Base-by-base conservation (phyloP, 1,284 basidiomycete species). In the Leccinum insolens region DNA sequence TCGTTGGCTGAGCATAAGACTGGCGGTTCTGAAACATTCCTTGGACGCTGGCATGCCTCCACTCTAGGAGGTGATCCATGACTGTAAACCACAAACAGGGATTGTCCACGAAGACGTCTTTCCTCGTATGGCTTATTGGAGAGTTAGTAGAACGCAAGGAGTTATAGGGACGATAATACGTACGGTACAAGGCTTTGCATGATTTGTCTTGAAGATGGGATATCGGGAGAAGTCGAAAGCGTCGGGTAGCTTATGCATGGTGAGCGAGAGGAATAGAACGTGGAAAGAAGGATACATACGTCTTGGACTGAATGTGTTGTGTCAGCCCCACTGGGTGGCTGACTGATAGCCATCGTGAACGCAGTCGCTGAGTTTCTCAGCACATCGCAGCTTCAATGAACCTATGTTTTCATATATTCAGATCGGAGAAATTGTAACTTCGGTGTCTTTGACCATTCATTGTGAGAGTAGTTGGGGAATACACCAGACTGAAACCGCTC, bases 21-120 rank as follows among this genome's bases (percentile, higher is more conserved):
- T 44, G 67, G 75, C 14, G 73, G 73, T 3, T 76, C 74, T 17
- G 75, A 74, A 39, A 68, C 71, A 14, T 77, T 77, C 20, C 72
- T 75, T 7, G 71, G 34, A 22, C 57, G 64, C 6, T 37, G n/a
- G 58, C 8, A 39, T 5, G n/a, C 8, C 8, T 65, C 58, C 20
- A 25, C 41, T 44, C n/a, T 31, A 6, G 37, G 34, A 8, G 67
- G 64, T 22, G 46, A 70, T 55, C 64, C 64, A 4, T 49, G 49
- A 20, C 9, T 41, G 58, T 61, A 52, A 37, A 15, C 57, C 2
- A 61, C 15, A 62, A 67, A 71, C 8, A 69, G 39, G 20, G 55
- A 9, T 20, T 37, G 65, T 52, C 67, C 62, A 41, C 65, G 65
- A 61, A 9, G 31, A 59, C 58, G 61, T 49, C 59, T 64, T 44